phyloP scores from a whole-genome alignment of 2,329 filamentous ascomycete species.

The Ceratocystis cacaofunesta region DNA sequence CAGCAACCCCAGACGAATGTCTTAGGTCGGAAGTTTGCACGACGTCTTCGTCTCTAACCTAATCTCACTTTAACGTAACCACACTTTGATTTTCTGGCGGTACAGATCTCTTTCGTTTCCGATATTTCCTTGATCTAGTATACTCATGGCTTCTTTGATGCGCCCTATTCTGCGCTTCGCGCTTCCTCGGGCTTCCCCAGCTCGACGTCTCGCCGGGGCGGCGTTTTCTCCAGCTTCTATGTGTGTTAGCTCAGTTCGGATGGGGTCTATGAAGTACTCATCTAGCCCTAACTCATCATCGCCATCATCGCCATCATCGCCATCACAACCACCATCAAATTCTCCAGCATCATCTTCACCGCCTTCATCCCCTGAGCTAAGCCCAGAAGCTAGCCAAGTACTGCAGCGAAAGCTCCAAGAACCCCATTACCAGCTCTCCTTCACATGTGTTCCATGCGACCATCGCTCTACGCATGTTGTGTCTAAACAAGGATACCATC shows the following conservation, averaged over 20 bases:
- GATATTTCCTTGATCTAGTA: background rate
- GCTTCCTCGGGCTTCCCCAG: background rate
- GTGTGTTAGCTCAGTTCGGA: background rate
- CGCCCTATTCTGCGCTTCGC: conserved; percentile 10
- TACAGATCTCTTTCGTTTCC: no score
- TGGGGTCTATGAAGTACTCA: background rate
- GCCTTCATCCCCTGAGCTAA: conserved; percentile 7
- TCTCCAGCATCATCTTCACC: background rate
- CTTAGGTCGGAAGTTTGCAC: no score
- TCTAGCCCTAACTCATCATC: background rate
- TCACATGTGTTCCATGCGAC: conserved; percentile 81
- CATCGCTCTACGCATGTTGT: conserved; percentile 69
- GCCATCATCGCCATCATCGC: background rate
- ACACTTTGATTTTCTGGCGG: no score
- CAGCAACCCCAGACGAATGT: background rate
- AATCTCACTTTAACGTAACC: no score
- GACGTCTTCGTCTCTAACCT: no score
- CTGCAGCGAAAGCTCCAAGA: conserved; percentile 26
- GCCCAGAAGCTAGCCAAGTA: conserved; percentile 22
- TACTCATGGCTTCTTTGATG: conserved; percentile 10
- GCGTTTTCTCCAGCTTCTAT: background rate
- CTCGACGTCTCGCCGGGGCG: background rate
- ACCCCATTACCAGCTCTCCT: conserved; percentile 73
- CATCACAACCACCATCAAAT: background rate
- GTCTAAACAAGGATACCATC: conserved; percentile 89